Evolutionary conservation across 345 rosid genomes (phyloP), one percentile per base, ranked within the genome.

Genomic region (Erysimum cheiranthoides): DNA sequence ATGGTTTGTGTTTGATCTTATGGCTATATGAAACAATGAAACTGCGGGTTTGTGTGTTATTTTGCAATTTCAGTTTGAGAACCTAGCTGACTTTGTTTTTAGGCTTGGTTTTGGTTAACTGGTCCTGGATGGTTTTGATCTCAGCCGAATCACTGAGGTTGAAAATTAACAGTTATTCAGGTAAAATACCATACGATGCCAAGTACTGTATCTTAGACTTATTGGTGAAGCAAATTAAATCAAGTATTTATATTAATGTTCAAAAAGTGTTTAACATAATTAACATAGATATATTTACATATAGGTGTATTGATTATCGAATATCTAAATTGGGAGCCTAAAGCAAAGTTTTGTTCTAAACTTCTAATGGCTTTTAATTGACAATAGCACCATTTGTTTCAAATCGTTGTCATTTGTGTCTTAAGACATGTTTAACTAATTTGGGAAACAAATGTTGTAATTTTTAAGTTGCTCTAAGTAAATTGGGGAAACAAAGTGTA

Each of bases 1-100:
- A 46, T 63, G 60, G 52, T 64, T 30, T 14, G 73, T 70, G 43
- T 63, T 71, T 76, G 65, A 39, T 62, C 34, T 51, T 63, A 30
- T 63, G 36, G 34, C 42, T 58, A 2, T 52, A 8, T 50, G 69
- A 18, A 39, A 70, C 43, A 30, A 17, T 11, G 57, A 36, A 69
- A 51, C 50, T 69, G 4, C 34, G 12, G 21, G 21, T n/a, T 27
- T 49, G 60, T 65, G 56, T 63, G 42, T 4, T 73, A 27, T 53
- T 10, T 71, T 42, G 1, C 5, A 62, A 40, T 34, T 72, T n/a
- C 4, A 16, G 27, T 53, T 73, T 53, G 63, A 39, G 50, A 49
- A 36, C 6, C 2, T 14, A 36, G 9, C 28, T 3, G 11, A 71
- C 21, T 28, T 11, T 50, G 32, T 49, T 38, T 59, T 27, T 12